Conservation (phyloP, 768 basidiomycete genomes). For the Russula earlei region DNA sequence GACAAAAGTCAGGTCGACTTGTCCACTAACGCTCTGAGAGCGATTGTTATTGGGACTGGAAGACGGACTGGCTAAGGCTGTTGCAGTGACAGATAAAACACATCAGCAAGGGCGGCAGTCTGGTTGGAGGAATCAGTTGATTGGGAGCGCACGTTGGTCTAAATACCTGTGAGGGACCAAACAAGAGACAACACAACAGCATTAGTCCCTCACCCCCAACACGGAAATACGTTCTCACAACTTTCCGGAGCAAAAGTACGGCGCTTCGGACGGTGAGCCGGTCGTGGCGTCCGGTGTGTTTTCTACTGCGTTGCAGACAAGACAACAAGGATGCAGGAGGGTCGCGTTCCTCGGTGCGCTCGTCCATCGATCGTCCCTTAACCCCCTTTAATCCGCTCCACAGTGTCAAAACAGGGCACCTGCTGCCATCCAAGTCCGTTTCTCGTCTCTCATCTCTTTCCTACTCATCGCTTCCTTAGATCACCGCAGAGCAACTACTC, state of each 20-base stretch:
- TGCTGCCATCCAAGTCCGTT: constrained; percentile 77
- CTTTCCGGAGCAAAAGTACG: background rate
- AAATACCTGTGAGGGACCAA: constrained; percentile 12
- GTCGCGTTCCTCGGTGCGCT: constrained; percentile 61
- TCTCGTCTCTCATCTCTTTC: background rate
- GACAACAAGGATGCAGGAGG: constrained; percentile 59
- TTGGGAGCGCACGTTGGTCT: constrained; percentile 13
- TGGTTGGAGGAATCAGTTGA: background rate
- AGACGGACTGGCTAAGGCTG: constrained; percentile 14
- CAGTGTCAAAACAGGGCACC: constrained; percentile 95
- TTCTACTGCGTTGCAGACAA: background rate
- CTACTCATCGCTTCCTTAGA: constrained; percentile 39
- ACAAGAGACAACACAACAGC: constrained; percentile 19
- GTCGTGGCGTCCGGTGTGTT: background rate
- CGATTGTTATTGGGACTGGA: constrained; percentile 21
- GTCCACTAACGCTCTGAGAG: constrained; percentile 20
- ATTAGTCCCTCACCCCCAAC: constrained; percentile 3
- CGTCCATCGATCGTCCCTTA: background rate
- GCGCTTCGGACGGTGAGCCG: background rate
- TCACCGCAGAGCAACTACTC: constrained; percentile 95
- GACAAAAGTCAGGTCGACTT: constrained; percentile 19
- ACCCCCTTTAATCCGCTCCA: background rate
- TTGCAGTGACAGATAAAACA: constrained; percentile 16
- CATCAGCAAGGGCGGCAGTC: constrained; percentile 19
- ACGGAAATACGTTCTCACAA: constrained; percentile 1